These are phyloP conservation scores for Arctium lappa DNA, from an alignment of 129 eudicot genomes.

Conservation along the genomic window DNA sequence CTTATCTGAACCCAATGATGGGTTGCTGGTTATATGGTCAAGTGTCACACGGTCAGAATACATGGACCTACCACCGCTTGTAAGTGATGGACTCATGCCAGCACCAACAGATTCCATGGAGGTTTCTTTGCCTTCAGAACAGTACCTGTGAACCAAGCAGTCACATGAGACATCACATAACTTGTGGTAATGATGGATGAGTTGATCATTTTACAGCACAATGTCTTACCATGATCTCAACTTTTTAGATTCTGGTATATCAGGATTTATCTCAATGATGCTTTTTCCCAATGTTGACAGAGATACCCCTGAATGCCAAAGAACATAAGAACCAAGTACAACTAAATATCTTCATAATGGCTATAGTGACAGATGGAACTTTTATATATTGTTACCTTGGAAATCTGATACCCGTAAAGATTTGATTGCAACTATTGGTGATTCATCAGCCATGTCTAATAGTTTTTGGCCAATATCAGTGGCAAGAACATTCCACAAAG, in stretches of 20 bases:
- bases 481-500: conserved; percentile 84
- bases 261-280: conserved; percentile 62
- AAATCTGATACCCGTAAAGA: conserved; percentile 84
- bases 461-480: conserved; percentile 85
- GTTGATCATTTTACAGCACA: not conserved
- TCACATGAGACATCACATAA: not conserved
- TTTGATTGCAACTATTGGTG: conserved; percentile 89
- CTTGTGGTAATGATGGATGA: not conserved
- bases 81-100: conserved; percentile 48
- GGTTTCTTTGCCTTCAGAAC: conserved; percentile 79
- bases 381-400: conserved; percentile 45
- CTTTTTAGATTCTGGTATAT: conserved; percentile 73
- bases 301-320: conserved; percentile 64
- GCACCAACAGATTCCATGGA: conserved; percentile 76
- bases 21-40: conserved; percentile 62
- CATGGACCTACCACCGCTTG: conserved; percentile 59
- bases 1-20: conserved; percentile 82
- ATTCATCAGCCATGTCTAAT: conserved; percentile 75
- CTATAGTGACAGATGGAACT: not conserved
- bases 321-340: not conserved
- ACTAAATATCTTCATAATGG: not conserved
- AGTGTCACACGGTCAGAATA: conserved; percentile 73
- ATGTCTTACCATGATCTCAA: conserved; percentile 67
- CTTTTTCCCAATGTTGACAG: conserved; percentile 76
- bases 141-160: conserved; percentile 36